phyloP scores from a whole-genome alignment of 208 protist genomes.

The Novymonas esmeraldas region DNA sequence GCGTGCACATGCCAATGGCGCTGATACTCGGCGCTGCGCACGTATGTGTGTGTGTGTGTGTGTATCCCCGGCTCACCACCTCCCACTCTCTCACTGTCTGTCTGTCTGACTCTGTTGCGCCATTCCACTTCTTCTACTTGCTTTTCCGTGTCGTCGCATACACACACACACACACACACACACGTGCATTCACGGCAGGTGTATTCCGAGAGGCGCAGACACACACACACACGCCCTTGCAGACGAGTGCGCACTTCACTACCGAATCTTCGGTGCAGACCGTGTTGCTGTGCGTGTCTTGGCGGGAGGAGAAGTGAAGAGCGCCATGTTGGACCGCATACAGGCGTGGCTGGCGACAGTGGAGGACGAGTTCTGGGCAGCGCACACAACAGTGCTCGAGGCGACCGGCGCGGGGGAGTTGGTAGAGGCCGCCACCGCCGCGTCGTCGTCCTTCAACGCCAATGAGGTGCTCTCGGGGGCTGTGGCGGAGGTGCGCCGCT shows the following conservation, averaged over 20 bases:
- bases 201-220: background rate
- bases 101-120: background rate
- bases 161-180: conserved; percentile 6
- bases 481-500: conserved; percentile 22
- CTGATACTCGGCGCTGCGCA: too few relatives aligned
- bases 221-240: too few relatives aligned
- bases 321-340: background rate
- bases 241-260: too few relatives aligned
- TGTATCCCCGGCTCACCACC: too few relatives aligned
- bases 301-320: too few relatives aligned
- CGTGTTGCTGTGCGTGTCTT: too few relatives aligned
- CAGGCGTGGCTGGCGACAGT: conserved; percentile 8
- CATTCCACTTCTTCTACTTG: background rate
- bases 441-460: background rate
- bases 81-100: background rate
- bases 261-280: too few relatives aligned
- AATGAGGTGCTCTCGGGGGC: too few relatives aligned
- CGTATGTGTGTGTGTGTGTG: too few relatives aligned
- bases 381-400: conserved; percentile 37
- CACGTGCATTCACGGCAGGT: background rate
- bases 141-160: background rate
- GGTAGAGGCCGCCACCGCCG: background rate
- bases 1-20: too few relatives aligned
- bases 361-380: conserved; percentile 29
- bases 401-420: conserved; percentile 15